Base-by-base conservation (phyloP, 495 filamentous ascomycete species). In the Parmelia sp. region DNA sequence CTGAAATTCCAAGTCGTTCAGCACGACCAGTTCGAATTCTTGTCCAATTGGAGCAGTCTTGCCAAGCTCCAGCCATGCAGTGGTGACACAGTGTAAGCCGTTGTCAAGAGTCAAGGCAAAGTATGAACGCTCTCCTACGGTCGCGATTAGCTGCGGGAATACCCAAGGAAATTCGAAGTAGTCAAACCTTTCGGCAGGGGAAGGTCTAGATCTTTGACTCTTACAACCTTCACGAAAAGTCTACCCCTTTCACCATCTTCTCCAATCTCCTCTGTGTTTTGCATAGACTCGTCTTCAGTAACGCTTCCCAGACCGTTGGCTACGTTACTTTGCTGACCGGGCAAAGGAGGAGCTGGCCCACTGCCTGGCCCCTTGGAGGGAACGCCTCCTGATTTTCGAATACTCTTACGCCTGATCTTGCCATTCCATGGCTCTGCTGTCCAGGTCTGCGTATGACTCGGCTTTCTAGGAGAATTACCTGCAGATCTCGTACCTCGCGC, bases 51-150 rank as follows among this genome's bases (percentile, higher is more conserved):
- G 93, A 23, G 95, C 95, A 49, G 86, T 92, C 64, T 89, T 90
- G 57, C 92, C 95, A 33, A 98, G 80, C 73, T 98, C 94, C 4
- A 97, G 77, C 91, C 92, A 97, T 0, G 91, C 85, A 9, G 94
- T 98, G 1, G 94, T 97, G 14, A 98, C 94, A 71, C 94, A 98
- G 74, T 98, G 94, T 4, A 98, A 83, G 33, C 94, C 94, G 69
- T 98, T 98, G 76, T 98, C 94, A 31, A 98, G 82, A 3, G 94
- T 98, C 12, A 98, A 81, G 58, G 91, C 88, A 77, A 98, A 98
- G 77, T 90, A 91, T 8, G 90, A 90, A 62, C 89, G 87, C 76
- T 97, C 92, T 68, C 87, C 91, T 94, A 66, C 4, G 19, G 19
- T 45, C 17, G 62, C 80, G 69, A 82, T 67, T 58, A 68, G 51